Conservation (phyloP, 2,329 filamentous ascomycete genomes). For the Fusarium sp. region DNA sequence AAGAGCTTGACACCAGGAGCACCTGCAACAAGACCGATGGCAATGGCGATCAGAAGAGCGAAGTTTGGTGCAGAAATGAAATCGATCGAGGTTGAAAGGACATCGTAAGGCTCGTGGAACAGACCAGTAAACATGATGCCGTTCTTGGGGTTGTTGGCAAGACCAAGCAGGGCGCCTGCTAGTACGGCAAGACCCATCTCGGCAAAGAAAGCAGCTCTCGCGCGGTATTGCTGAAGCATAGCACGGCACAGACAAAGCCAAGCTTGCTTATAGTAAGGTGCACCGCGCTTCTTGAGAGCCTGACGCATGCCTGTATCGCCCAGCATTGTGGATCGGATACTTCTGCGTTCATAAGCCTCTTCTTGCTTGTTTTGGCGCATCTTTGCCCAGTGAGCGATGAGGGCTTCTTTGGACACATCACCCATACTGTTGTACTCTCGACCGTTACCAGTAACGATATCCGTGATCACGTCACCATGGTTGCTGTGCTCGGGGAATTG, state of each 20-base stretch:
- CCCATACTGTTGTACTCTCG: slow-evolving; percentile 59
- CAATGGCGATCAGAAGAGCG: slow-evolving; percentile 63
- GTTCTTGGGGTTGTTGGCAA: slow-evolving; percentile 61
- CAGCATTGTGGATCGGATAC: slow-evolving; percentile 41
- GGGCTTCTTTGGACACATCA: slow-evolving; percentile 59
- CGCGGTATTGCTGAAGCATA: slow-evolving; percentile 67
- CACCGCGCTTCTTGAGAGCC: slow-evolving; percentile 62
- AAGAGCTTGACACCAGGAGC: slow-evolving; percentile 67
- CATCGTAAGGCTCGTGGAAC: slow-evolving; percentile 61
- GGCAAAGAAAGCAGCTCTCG: slow-evolving; percentile 62
- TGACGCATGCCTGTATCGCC: slow-evolving; percentile 52
- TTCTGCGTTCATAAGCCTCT: slow-evolving; percentile 29
- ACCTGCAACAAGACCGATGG: slow-evolving; percentile 64
- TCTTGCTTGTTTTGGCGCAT: slow-evolving; percentile 40
- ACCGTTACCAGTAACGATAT: slow-evolving; percentile 70
- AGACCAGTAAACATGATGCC: slow-evolving; percentile 66
- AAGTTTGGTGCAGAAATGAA: slow-evolving; percentile 63
- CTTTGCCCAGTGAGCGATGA: slow-evolving; percentile 62
- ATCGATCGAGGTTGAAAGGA: slow-evolving; percentile 64
- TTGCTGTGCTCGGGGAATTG: slow-evolving; percentile 62
- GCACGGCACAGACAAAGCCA: slow-evolving; percentile 65
- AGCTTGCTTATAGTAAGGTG: slow-evolving; percentile 60
- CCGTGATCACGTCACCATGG: slow-evolving; percentile 68
- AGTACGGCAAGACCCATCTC: slow-evolving; percentile 65
- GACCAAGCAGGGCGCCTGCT: slow-evolving; percentile 65